Conservation (phyloP, 148 eudicot genomes). For the Cornus kousa region DNA sequence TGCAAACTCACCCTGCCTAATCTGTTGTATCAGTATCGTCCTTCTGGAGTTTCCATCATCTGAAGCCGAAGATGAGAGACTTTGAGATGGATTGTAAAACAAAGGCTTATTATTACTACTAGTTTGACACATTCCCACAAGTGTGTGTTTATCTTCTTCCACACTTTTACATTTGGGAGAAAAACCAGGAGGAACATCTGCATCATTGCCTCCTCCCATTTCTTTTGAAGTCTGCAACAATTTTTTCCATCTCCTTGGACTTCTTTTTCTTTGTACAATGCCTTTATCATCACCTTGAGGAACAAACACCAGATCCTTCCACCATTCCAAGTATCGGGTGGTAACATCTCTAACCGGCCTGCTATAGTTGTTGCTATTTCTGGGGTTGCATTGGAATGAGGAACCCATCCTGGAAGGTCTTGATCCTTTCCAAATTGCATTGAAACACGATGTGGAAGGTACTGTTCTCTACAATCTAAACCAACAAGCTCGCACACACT, state of each 20-base stretch:
- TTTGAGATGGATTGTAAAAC: neutral
- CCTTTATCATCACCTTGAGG: neutral
- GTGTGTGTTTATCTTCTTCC: neutral
- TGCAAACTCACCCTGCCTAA: neutral
- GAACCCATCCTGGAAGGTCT: slow-evolving; percentile 12
- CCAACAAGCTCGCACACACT: slow-evolving; percentile 15
- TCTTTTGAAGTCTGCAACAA: neutral
- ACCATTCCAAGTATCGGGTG: slow-evolving; percentile 2
- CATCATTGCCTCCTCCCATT: neutral
- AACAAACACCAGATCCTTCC: neutral
- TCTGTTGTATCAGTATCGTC: neutral
- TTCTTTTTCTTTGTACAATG: neutral
- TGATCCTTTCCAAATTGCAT: slow-evolving; percentile 31
- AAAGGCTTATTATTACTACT: neutral
- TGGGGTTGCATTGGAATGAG: neutral
- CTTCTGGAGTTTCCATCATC: neutral
- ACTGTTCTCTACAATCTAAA: slow-evolving; percentile 10
- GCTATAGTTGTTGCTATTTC: slow-evolving; percentile 7
- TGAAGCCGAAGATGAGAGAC: neutral
- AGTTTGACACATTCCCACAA: neutral
- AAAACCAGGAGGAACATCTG: neutral
- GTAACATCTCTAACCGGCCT: slow-evolving; percentile 14
- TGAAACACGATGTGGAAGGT: slow-evolving; percentile 27
- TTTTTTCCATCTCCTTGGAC: neutral
- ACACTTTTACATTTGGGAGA: neutral